Percentiles rank a stretch among this genome's conserved stretches.
Evolutionary conservation across 768 basidiomycete genomes (phyloP).

Genomic region (Aureoboletus auriporus): DNA sequence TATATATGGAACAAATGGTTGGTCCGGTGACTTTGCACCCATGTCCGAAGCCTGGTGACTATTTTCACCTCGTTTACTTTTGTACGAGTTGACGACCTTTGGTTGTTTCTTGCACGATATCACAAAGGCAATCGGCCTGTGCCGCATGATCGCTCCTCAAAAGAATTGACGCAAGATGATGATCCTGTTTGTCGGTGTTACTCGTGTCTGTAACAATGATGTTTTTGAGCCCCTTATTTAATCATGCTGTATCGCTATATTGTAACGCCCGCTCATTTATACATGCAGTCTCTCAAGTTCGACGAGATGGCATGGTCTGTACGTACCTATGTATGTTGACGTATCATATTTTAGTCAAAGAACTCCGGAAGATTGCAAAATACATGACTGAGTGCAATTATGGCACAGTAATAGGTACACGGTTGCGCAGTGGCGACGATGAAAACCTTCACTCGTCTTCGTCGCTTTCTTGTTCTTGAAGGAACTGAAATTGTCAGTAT

Average conservation of each 20-base stretch:
- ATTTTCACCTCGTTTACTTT: constrained; percentile 10
- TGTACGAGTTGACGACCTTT: constrained; percentile 19
- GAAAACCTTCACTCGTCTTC: constrained; percentile 43
- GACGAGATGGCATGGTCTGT: background rate
- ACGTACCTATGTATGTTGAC: constrained; percentile 1
- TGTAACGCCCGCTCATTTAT: background rate
- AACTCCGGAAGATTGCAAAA: constrained; percentile 2
- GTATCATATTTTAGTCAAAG: background rate
- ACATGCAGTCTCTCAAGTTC: background rate
- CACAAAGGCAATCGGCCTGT: constrained; percentile 18
- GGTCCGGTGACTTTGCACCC: constrained; percentile 69
- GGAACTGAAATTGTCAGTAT: constrained; percentile 64
- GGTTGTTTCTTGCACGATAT: constrained; percentile 20
- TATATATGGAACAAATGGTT: constrained; percentile 64
- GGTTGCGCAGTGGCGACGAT: constrained; percentile 2
- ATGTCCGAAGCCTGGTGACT: constrained; percentile 84
- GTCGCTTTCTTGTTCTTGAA: constrained; percentile 80
- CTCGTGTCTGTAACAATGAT: background rate
- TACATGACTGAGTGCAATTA: constrained; percentile 14
- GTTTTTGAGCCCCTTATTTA: background rate
- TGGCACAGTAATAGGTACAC: constrained; percentile 16
- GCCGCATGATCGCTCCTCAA: constrained; percentile 13
- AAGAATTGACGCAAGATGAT: background rate
- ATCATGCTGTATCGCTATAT: constrained; percentile 3
- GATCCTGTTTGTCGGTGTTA: background rate